Evolutionary conservation across 2,329 filamentous ascomycete genomes (phyloP).

Genomic region (Calonectria pseudoreteaudii): DNA sequence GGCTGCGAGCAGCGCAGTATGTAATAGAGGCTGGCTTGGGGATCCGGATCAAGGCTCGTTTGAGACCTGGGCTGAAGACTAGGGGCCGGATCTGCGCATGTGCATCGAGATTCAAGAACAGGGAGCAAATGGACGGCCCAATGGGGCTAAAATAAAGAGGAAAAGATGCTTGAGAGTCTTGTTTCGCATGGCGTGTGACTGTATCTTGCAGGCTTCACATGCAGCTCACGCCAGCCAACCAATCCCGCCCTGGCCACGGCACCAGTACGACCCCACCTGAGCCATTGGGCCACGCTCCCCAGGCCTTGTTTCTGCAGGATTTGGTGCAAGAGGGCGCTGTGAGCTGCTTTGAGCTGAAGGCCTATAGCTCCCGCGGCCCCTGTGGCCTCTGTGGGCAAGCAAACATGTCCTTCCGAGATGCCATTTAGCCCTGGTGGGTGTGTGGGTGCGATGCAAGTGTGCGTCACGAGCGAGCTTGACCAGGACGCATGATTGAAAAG

Average conservation of each 20-base stretch:
- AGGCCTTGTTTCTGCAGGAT: neutral
- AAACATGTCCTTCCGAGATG: neutral
- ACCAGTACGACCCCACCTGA: slow-evolving; percentile 10
- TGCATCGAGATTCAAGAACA: neutral
- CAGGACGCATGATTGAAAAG: slow-evolving; percentile 18
- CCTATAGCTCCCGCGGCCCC: neutral
- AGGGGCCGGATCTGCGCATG: neutral
- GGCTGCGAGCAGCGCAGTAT: slow-evolving; percentile 7
- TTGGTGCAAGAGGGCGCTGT: neutral
- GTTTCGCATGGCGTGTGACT: slow-evolving; percentile 18
- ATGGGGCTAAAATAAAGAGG: neutral
- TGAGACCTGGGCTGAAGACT: neutral
- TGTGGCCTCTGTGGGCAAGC: neutral
- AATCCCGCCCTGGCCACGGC: slow-evolving; percentile 6
- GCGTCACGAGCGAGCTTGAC: slow-evolving; percentile 6
- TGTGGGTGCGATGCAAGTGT: neutral
- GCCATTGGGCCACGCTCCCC: slow-evolving; percentile 20
- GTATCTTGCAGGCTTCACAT: neutral
- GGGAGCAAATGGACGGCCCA: neutral
- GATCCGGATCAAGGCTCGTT: neutral
- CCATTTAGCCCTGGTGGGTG: neutral
- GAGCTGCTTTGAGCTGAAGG: neutral
- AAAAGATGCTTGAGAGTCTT: neutral
- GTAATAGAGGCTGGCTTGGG: neutral
- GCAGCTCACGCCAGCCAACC: slow-evolving; percentile 18